Evolutionary conservation across 345 rosid species (phyloP), one percentile per base, ranked within the genome.

Genomic region (Cardamine occulta): DNA sequence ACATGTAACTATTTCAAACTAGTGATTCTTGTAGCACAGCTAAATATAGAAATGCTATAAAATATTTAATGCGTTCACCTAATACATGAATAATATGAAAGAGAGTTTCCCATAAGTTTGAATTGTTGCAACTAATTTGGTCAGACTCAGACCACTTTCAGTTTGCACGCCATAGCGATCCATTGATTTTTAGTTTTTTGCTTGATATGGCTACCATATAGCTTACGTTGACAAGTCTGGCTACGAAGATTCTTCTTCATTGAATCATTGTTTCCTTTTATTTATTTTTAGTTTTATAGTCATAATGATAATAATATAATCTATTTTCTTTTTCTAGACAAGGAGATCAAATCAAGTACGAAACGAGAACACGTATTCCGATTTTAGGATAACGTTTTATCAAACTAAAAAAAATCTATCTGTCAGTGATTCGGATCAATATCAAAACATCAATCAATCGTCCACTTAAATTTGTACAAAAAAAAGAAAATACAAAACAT

Each of bases 341-440:
- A 63, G 12, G 52, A 51, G 34, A 68, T 60, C 55, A 69, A 54
- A 70, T 69, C 59, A 69, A 63, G 75, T 63, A 70, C 66, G 52
- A 63, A 70, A 70, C 58, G 1, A 32, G 6, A 62, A 59, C 79
- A 53, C 8, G 63, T 15, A 32, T 24, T 69, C 65, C 42, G 37
- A 56, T 21, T 47, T 61, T 7, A 63, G 65, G 71, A 70, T 47
- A 55, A 65, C 21, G 52, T 70, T 63, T 42, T 65, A 56, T 13
- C 53, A 34, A 76, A 70, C 21, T 51, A 21, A 28, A 19, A 19
- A 35, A 60, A 13, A 48, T 76, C 58, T 54, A 44, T 4, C n/a
- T 70, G 75, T 70, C 75, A 70, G 72, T 77, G 66, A 63, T 63
- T 77, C 26, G 17, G 72, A 63, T 49, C 59, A 56, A 6, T 64